Percentiles rank a stretch among this genome's conserved stretches.
Conservation (phyloP, 1,284 basidiomycete species). For the Ganoderma boninense region DNA sequence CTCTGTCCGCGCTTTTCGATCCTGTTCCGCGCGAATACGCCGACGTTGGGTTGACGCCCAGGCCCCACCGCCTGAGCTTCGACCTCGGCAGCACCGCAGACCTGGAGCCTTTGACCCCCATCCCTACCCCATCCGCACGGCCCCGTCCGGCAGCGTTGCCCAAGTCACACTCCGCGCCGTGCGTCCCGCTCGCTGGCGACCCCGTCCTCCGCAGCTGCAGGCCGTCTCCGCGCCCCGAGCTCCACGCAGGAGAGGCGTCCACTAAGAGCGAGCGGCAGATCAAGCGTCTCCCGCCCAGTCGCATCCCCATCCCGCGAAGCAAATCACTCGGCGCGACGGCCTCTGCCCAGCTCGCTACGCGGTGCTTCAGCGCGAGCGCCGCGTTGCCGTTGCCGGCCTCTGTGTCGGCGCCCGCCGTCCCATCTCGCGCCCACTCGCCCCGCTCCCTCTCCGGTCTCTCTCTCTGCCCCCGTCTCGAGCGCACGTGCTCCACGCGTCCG, state of each 20-base stretch:
- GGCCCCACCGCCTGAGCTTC: conserved; percentile 6
- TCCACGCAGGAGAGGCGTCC: neutral
- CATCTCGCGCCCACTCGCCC: neutral
- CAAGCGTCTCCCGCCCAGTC: conserved; percentile 18
- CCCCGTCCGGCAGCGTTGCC: neutral
- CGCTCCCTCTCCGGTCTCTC: neutral
- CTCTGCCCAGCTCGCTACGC: neutral
- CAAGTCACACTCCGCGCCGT: neutral
- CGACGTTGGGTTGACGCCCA: neutral
- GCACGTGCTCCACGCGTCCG: neutral
- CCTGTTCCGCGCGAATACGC: conserved; percentile 8
- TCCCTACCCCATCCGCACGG: neutral
- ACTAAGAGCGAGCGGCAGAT: conserved; percentile 7
- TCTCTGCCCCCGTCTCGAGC: no score
- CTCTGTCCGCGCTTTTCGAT: conserved; percentile 11
- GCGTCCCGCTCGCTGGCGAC: neutral
- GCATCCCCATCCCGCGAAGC: conserved; percentile 19
- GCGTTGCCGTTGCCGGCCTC: neutral
- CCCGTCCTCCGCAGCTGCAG: neutral
- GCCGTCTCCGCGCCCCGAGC: neutral
- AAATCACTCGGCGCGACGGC: conserved; percentile 16
- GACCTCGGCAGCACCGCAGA: neutral
- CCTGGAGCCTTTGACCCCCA: neutral
- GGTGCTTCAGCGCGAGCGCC: neutral
- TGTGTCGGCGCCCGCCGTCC: neutral